Evolutionary conservation across 331 rosid species (phyloP).

Genomic region (Quercus tomentella): DNA sequence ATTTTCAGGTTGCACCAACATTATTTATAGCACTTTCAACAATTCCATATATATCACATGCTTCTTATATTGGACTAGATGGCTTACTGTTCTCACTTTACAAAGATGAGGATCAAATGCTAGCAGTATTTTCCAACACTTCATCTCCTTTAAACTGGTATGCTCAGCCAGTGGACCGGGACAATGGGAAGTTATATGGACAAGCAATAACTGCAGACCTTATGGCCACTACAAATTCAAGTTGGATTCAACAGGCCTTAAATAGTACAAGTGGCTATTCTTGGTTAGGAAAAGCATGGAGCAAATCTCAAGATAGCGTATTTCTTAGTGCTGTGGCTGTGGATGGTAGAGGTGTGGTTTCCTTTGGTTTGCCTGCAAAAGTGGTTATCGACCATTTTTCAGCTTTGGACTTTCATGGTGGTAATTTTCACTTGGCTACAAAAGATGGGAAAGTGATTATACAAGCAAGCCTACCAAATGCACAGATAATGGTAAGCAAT

Average conservation of each 20-base stretch:
- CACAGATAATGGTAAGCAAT: not conserved
- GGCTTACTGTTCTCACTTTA: constrained; percentile 5
- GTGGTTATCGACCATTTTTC: not conserved
- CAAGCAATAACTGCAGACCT: not conserved
- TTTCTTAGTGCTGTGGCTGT: not conserved
- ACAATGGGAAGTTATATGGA: constrained; percentile 14
- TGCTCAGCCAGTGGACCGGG: constrained; percentile 1
- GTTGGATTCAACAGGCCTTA: constrained; percentile 13
- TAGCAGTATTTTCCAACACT: constrained; percentile 2
- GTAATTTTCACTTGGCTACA: constrained; percentile 17
- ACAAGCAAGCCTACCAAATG: constrained; percentile 1
- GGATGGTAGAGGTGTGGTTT: constrained; percentile 21
- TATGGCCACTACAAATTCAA: not conserved
- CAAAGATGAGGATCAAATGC: not conserved
- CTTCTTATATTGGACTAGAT: constrained; percentile 10
- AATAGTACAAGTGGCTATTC: constrained; percentile 14
- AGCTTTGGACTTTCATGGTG: constrained; percentile 11
- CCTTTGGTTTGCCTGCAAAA: constrained; percentile 5
- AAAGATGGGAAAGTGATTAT: constrained; percentile 13
- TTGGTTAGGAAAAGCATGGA: constrained; percentile 1
- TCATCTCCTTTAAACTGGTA: constrained; percentile 3
- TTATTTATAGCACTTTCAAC: constrained; percentile 9
- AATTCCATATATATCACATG: constrained; percentile 15
- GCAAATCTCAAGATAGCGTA: not conserved
- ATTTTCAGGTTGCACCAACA: constrained; percentile 11